Percentiles rank a stretch among this genome's conserved stretches.
These are phyloP conservation scores for Ceratobasidium theobromae DNA, from an alignment of 1,284 basidiomycete species.

Conservation along the genomic window DNA sequence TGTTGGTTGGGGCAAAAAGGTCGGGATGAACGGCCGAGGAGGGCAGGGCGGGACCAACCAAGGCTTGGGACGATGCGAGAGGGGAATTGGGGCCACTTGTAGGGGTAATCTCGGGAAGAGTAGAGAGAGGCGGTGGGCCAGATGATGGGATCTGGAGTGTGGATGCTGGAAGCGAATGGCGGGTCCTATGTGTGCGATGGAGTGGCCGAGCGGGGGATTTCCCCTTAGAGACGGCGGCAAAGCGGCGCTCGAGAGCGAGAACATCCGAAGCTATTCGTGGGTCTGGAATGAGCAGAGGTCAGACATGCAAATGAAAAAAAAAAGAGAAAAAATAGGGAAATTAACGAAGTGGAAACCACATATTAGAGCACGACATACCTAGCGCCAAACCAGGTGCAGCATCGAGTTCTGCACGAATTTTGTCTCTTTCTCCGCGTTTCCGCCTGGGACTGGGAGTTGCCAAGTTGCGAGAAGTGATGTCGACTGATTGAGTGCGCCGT, in stretches of 20 bases:
- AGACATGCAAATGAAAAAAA: no score
- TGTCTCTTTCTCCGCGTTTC: constrained; percentile 26
- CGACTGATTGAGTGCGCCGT: constrained; percentile 15
- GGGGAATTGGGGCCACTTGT: background rate
- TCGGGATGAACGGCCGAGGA: background rate
- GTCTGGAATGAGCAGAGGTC: no score
- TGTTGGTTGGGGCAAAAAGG: background rate
- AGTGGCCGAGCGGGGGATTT: constrained; percentile 6
- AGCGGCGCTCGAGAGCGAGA: constrained; percentile 19
- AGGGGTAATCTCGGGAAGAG: background rate
- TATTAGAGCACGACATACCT: no score
- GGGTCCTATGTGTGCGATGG: constrained; percentile 11
- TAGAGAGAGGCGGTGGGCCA: background rate
- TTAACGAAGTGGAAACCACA: no score
- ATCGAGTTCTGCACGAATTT: constrained; percentile 23
- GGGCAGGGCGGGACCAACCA: background rate
- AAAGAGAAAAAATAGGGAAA: background rate
- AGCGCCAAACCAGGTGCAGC: constrained; percentile 22
- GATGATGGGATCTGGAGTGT: background rate
- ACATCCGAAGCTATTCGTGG: constrained; percentile 28
- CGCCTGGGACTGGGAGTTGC: background rate
- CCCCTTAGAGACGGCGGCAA: constrained; percentile 26
- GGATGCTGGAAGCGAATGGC: constrained; percentile 12
- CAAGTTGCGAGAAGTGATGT: background rate
- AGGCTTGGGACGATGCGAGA: background rate